Base-by-base conservation (phyloP, 1,284 basidiomycete genomes). In the Sanghuangporus sanghuang region DNA sequence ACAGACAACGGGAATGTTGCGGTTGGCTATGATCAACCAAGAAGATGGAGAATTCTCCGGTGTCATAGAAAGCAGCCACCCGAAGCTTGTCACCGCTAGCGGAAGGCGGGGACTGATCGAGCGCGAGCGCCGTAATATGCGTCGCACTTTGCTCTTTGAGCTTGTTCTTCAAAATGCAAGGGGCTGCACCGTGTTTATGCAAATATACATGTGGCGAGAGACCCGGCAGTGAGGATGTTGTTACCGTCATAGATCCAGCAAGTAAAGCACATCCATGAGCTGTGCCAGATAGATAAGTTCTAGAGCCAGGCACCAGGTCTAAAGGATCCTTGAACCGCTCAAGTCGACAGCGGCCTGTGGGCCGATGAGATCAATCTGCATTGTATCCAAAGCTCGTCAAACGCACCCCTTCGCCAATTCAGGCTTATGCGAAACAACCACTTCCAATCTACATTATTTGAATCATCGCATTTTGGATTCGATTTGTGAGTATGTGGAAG, bases 371-470 rank as follows among this genome's bases (percentile, higher is more conserved):
- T 23, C 44, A 62, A 57, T 59, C 57, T 16, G 14, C 36, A 21
- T 14, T 9, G 18, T 12, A 16, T 21, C 32, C 16, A 40, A 46
- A 54, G 27, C 52, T 44, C 21, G n/a, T 39, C 39, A 14, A 42
- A 69, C 79, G 68, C 70, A 90, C 89, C 89, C 73, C 76, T 88
- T 71, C 82, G 79, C 90, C 90, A 92, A 68, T 92, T 92, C 7
- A 83, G 83, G 69, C 87, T 90, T 66, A 91, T 88, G 59, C 88
- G 82, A 73, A 90, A 92, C 89, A 92, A 91, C 83, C 84, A 89
- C 73, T 90, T 90, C 90, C 90, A 92, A 69, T 90, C 82, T 52
- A 77, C 67, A 49, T 76, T 72, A n/a, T 79, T 76, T 46, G 67
- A 64, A 35, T 66, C 53, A 55, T 63, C 54, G 7, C n/a, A 59